phyloP scores from a whole-genome alignment of 2,329 filamentous ascomycete species.

The Achaetomium macrosporum region DNA sequence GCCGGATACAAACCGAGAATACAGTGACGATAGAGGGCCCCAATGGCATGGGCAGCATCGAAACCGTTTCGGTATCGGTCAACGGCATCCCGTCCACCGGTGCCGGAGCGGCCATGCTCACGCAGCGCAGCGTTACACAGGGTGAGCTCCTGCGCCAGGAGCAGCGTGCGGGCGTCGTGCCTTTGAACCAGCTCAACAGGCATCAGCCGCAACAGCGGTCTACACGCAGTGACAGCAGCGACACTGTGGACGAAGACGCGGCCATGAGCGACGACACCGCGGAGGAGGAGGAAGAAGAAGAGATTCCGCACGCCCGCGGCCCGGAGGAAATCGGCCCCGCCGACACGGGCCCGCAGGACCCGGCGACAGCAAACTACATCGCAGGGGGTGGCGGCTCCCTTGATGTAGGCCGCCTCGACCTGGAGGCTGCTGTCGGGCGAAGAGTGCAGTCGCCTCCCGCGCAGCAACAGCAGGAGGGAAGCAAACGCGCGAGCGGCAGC shows the following conservation, averaged over 20 bases:
- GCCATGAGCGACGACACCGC: conserved; percentile 27
- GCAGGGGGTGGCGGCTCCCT: conserved; percentile 29
- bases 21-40: conserved; percentile 77
- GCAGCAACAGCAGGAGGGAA: conserved; percentile 21
- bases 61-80: conserved; percentile 71
- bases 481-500: conserved; percentile 19
- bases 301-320: conserved; percentile 74
- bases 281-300: conserved; percentile 39
- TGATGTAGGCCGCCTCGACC: conserved; percentile 40
- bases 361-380: conserved; percentile 34
- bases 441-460: conserved; percentile 20
- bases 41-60: conserved; percentile 70
- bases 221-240: background rate
- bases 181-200: conserved; percentile 54
- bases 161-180: conserved; percentile 74
- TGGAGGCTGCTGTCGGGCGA: conserved; percentile 56
- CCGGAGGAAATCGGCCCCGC: conserved; percentile 79
- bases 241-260: conserved; percentile 25
- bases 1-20: conserved; percentile 63
- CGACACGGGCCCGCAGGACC: conserved; percentile 72
- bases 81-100: conserved; percentile 59
- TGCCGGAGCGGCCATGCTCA: conserved; percentile 23
- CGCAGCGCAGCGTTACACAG: conserved; percentile 61
- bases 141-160: conserved; percentile 82
- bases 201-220: conserved; percentile 30